Conservation (phyloP, 2,329 filamentous ascomycete genomes). For the Colletotrichum nymphaeae region DNA sequence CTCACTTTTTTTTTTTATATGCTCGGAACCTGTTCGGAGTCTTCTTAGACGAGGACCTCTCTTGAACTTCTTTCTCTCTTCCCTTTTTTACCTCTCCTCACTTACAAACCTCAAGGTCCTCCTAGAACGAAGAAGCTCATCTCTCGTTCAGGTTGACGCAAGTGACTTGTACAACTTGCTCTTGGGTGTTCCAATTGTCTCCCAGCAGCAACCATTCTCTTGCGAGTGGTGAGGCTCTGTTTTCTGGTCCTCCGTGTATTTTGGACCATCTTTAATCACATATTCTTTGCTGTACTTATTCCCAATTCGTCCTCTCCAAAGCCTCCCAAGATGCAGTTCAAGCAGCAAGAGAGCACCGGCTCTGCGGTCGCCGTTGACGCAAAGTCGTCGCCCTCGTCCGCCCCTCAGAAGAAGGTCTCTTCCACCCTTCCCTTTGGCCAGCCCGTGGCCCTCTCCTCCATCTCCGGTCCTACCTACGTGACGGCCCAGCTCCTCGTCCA, state of each 20-base stretch:
- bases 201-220: constrained; percentile 24
- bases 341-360: constrained; percentile 51
- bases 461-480: constrained; percentile 90
- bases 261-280: constrained; percentile 19
- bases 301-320: not conserved
- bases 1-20: constrained; percentile 29
- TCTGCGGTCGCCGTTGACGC: constrained; percentile 45
- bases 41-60: not conserved
- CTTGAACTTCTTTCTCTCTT: not conserved
- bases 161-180: constrained; percentile 18
- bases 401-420: constrained; percentile 55
- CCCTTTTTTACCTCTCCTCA: not conserved
- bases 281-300: constrained; percentile 24
- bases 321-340: constrained; percentile 41
- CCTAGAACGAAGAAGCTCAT: constrained; percentile 18
- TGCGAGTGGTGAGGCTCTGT: constrained; percentile 19
- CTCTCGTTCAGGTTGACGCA: constrained; percentile 30
- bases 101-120: constrained; percentile 21
- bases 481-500: constrained; percentile 95
- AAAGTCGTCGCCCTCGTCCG: constrained; percentile 44
- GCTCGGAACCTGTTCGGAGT: constrained; percentile 32
- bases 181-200: constrained; percentile 25
- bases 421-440: constrained; percentile 69
- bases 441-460: constrained; percentile 65
- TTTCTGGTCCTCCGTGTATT: constrained; percentile 22